Evolutionary conservation across 2,329 filamentous ascomycete species (phyloP).

Genomic region (Camillea tinctor): DNA sequence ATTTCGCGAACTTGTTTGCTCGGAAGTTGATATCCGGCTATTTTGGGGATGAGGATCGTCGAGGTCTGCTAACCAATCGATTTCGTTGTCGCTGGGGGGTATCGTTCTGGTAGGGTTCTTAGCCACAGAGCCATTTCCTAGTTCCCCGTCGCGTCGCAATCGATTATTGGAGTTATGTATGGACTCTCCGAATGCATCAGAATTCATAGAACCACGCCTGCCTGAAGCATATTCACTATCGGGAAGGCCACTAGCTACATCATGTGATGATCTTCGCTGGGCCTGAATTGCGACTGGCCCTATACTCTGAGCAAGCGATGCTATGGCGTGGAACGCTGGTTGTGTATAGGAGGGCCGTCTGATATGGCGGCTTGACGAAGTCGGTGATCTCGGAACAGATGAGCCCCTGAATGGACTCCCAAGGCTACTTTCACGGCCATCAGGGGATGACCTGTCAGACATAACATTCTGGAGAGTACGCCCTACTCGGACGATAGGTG

Average conservation of each 20-base stretch:
- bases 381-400: conserved; percentile 25
- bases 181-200: conserved; percentile 10
- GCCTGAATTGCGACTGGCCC: conserved; percentile 18
- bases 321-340: conserved; percentile 15
- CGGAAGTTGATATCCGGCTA: conserved; percentile 12
- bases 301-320: conserved; percentile 19
- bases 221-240: conserved; percentile 20
- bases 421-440: conserved; percentile 48
- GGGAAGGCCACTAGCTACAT: conserved; percentile 4
- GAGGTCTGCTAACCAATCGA: conserved; percentile 15
- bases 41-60: conserved; percentile 14
- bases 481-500: conserved; percentile 58
- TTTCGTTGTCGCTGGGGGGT: conserved; percentile 15
- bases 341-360: conserved; percentile 10
- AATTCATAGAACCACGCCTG: conserved; percentile 12
- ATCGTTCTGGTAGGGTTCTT: conserved; percentile 20
- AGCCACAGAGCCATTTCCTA: conserved; percentile 9
- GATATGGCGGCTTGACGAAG: conserved; percentile 16
- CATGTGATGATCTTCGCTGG: conserved; percentile 12
- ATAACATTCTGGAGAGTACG: conserved; percentile 57
- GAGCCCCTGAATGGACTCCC: conserved; percentile 54
- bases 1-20: conserved; percentile 10
- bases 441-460: conserved; percentile 58
- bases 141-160: conserved; percentile 11
- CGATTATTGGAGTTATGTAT: conserved; percentile 1